Evolutionary conservation across 1,284 basidiomycete genomes (phyloP).

Genomic region (Cutaneotrichosporon cavernicola): DNA sequence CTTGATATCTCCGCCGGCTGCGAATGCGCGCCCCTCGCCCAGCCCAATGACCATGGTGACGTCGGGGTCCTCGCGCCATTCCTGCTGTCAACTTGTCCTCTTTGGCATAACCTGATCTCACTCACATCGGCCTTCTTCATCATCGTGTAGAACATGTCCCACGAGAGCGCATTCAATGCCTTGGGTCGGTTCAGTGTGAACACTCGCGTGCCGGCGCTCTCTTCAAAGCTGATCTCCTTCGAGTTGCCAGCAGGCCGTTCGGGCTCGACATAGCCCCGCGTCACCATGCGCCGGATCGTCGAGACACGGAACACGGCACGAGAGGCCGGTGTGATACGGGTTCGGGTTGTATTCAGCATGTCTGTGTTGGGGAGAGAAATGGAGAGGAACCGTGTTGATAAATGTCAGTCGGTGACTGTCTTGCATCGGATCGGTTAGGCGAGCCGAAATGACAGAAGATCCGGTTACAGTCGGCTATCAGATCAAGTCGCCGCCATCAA

Average conservation of each 20-base stretch:
- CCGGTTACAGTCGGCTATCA: not conserved
- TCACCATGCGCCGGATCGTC: not conserved
- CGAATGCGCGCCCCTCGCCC: slow-evolving; percentile 18
- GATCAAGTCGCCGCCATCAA: not conserved
- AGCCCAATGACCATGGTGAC: slow-evolving; percentile 15
- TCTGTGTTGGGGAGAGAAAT: not conserved
- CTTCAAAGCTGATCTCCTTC: slow-evolving; percentile 12
- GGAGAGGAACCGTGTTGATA: not conserved
- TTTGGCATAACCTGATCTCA: not conserved
- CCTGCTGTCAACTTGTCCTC: slow-evolving; percentile 61
- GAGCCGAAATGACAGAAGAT: not conserved
- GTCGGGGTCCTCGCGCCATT: slow-evolving; percentile 19
- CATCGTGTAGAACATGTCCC: slow-evolving; percentile 74
- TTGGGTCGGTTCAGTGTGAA: slow-evolving; percentile 63
- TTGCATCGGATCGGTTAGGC: not conserved
- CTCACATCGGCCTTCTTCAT: slow-evolving; percentile 53
- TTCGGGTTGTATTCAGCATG: not conserved
- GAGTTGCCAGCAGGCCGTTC: slow-evolving; percentile 28
- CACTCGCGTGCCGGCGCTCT: slow-evolving; percentile 8
- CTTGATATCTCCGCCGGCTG: slow-evolving; percentile 21
- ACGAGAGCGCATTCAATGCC: slow-evolving; percentile 83
- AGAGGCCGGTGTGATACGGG: not conserved
- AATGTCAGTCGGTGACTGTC: not conserved
- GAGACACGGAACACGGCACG: not conserved
- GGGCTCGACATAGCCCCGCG: not conserved